These are phyloP conservation scores for Lachancea cidri DNA, from an alignment of 805 yeast species.

Conservation along the genomic window DNA sequence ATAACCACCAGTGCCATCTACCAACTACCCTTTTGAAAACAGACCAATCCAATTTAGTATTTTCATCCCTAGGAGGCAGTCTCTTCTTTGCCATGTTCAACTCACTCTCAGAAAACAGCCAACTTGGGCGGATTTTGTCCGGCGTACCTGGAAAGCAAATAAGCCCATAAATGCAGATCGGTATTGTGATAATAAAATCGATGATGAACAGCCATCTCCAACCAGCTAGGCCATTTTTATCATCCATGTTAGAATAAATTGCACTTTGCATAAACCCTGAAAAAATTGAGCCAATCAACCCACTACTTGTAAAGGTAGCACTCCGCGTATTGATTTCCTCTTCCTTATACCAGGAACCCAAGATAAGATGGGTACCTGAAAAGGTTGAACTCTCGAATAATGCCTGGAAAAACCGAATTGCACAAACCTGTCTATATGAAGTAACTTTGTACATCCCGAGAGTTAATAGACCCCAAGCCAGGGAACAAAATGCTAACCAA, in stretches of 20 bases:
- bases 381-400: constrained; percentile 51
- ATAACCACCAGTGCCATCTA: constrained; percentile 49
- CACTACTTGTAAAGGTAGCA: constrained; percentile 50
- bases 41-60: constrained; percentile 31
- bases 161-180: constrained; percentile 49
- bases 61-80: constrained; percentile 33
- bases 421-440: constrained; percentile 43
- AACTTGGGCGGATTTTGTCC: constrained; percentile 36
- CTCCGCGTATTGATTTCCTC: constrained; percentile 42
- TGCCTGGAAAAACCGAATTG: constrained; percentile 51
- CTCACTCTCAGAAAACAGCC: constrained; percentile 35
- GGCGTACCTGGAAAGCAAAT: constrained; percentile 58
- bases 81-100: constrained; percentile 35
- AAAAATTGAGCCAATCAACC: constrained; percentile 45
- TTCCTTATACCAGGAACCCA: constrained; percentile 46
- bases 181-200: constrained; percentile 50
- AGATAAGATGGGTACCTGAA: constrained; percentile 43
- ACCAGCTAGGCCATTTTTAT: constrained; percentile 43
- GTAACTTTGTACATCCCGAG: constrained; percentile 43
- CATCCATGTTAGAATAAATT: constrained; percentile 41
- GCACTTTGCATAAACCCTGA: constrained; percentile 49
- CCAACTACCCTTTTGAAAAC: constrained; percentile 40
- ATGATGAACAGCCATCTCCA: constrained; percentile 62
- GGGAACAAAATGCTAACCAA: constrained; percentile 45
- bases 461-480: constrained; percentile 49